Evolutionary conservation across 164 flowering plant genomes (phyloP), one percentile per base, ranked within the genome.

Genomic region (Berberis vulgaris): DNA sequence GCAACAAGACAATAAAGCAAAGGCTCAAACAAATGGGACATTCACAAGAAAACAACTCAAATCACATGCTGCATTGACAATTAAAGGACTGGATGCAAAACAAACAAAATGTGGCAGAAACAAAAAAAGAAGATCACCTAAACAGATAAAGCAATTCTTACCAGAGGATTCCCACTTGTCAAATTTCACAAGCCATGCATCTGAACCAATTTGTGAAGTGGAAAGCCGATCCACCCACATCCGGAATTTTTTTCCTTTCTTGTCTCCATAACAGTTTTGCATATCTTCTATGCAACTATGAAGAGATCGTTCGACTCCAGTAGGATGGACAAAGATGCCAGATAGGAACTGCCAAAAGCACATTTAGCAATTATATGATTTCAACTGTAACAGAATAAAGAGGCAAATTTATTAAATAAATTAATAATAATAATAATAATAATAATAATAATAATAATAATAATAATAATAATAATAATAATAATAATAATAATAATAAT

Each of bases 161-260:
- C 96, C 91, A 63, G 71, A 69, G 46, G 66, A 63, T 57, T 87
- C 91, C 86, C 89, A 89, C 77, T 82, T 84, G 42, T 79, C 67
- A 73, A 86, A 87, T 80, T 78, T 89, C 73, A 85, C 87, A 2
- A 84, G 78, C 89, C 88, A 89, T 47, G 83, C 67, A 54, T 75
- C 78, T 44, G 79, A 60, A 71, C 86, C 74, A 62, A 83, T 80
- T 70, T 84, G 76, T 41, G 84, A 44, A 60, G 83, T 57, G 43
- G 76, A 54, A 43, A 86, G 81, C 53, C 73, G 78, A 77, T 89
- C 96, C 52, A 85, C 80, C 93, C 89, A 89, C 40, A 82, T 72
- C 54, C 81, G 72, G 65, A 79, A 85, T 40, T 69, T 72, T 62
- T 81, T 83, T 54, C 87, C 91, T 65, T 83, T 74, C 71, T 80